Evolutionary conservation across 345 rosid genomes (phyloP).

Genomic region (Salix koriyanagi): DNA sequence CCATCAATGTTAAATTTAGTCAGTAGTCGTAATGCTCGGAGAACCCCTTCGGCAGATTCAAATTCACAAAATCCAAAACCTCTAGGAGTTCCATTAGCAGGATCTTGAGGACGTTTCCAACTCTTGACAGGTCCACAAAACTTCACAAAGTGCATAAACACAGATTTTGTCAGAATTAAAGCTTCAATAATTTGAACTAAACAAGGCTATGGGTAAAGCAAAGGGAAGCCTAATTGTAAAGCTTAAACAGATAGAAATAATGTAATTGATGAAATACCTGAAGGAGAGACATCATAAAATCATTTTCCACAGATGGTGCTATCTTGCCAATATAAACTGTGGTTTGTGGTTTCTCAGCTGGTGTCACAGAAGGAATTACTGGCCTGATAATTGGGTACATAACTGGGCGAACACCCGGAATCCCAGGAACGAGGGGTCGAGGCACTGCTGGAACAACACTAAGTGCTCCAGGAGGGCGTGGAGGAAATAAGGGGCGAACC

Average conservation of each 20-base stretch:
- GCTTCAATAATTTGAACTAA: not conserved
- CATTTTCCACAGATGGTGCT: conserved; percentile 78
- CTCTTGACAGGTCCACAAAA: conserved; percentile 89
- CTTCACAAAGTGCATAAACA: conserved; percentile 34
- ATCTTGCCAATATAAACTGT: conserved; percentile 97
- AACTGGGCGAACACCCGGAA: conserved; percentile 74
- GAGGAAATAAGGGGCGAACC: conserved; percentile 76
- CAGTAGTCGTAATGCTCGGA: conserved; percentile 84
- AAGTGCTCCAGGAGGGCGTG: conserved; percentile 73
- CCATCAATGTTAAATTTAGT: conserved; percentile 86
- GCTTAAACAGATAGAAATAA: not conserved
- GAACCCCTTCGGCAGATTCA: conserved; percentile 94
- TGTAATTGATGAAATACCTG: conserved; percentile 38
- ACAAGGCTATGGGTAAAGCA: not conserved
- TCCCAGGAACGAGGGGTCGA: conserved; percentile 67
- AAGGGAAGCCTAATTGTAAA: conserved; percentile 1
- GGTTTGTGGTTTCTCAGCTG: conserved; percentile 87
- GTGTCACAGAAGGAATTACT: conserved; percentile 57
- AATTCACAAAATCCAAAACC: conserved; percentile 96
- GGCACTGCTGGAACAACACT: conserved; percentile 49
- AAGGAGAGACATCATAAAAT: conserved; percentile 77
- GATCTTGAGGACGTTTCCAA: conserved; percentile 86
- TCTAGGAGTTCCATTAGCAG: conserved; percentile 72
- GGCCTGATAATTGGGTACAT: conserved; percentile 70
- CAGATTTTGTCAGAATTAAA: conserved; percentile 4